Conservation (phyloP, 2,329 filamentous ascomycete species). For the Tolypocladium guangdongense region DNA sequence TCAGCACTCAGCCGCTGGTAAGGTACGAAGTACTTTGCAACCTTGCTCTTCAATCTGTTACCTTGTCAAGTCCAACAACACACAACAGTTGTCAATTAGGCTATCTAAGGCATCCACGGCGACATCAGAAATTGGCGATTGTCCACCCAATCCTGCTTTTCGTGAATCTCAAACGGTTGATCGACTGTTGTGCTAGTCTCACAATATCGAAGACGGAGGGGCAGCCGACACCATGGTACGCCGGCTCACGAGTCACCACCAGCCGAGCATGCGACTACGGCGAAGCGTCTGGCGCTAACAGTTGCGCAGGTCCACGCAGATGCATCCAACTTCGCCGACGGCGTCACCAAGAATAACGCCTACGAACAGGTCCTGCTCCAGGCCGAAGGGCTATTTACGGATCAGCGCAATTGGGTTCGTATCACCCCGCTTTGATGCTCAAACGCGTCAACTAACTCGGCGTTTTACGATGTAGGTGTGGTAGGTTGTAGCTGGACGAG, state of each 20-base stretch:
- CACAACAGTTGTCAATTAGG: neutral
- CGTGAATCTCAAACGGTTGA: neutral
- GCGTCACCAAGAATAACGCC: conserved; percentile 58
- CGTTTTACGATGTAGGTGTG: conserved; percentile 6
- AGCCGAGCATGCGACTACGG: neutral
- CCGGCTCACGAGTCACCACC: neutral
- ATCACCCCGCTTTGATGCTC: neutral
- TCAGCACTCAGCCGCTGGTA: neutral
- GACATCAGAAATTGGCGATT: neutral
- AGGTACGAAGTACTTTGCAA: neutral
- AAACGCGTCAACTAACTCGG: neutral
- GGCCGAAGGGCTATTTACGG: conserved; percentile 57
- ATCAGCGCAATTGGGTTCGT: conserved; percentile 69
- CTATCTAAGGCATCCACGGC: conserved; percentile 3
- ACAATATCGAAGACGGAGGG: neutral
- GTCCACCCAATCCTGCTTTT: neutral
- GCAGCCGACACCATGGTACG: neutral
- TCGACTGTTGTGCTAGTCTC: neutral
- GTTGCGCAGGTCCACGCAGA: conserved; percentile 60
- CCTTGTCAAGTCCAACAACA: neutral
- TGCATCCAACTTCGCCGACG: conserved; percentile 58
- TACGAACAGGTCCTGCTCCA: conserved; percentile 66
- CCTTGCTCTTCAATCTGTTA: neutral
- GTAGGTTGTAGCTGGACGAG: conserved; percentile 5
- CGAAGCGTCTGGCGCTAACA: neutral